phyloP scores from a whole-genome alignment of 2,329 filamentous ascomycete genomes.

The Stachybotrys chartarum region DNA sequence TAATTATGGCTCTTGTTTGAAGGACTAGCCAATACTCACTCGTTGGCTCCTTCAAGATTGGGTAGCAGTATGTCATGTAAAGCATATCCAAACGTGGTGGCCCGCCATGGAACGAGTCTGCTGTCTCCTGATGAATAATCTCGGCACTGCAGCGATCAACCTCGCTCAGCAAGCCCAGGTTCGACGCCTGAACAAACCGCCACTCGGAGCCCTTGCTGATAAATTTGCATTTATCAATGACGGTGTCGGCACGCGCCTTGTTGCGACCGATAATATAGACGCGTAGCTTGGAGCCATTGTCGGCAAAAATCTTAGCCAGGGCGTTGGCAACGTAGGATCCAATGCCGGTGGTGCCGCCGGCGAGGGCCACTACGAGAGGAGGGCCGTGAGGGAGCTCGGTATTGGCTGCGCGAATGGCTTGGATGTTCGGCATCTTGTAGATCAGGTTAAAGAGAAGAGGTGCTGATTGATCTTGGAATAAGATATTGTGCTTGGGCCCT shows the following conservation, averaged over 20 bases:
- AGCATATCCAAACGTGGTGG: slow-evolving; percentile 4
- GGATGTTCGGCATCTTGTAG: not conserved
- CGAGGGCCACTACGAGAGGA: slow-evolving; percentile 4
- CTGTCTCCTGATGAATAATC: slow-evolving; percentile 2
- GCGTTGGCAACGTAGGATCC: slow-evolving; percentile 5
- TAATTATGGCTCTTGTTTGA: not conserved
- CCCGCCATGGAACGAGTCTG: slow-evolving; percentile 3
- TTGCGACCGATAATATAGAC: slow-evolving; percentile 8
- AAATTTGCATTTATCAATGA: slow-evolving; percentile 1
- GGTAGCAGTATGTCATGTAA: slow-evolving; percentile 7
- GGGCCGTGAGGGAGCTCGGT: slow-evolving; percentile 1
- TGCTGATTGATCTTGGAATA: no score
- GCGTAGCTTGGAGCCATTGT: slow-evolving; percentile 6
- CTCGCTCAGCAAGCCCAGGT: slow-evolving; percentile 5
- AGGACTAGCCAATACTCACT: not conserved
- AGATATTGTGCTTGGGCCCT: no score
- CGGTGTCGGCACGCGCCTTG: slow-evolving; percentile 1
- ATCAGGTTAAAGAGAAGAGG: no score
- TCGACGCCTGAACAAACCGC: slow-evolving; percentile 4
- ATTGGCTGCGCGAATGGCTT: not conserved
- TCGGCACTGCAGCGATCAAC: slow-evolving; percentile 5
- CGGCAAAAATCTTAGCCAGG: slow-evolving; percentile 4
- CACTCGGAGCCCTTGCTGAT: slow-evolving; percentile 6
- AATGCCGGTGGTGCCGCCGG: slow-evolving; percentile 6
- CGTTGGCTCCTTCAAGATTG: slow-evolving; percentile 5